Evolutionary conservation across 805 yeast genomes (phyloP).

Genomic region (Metschnikowia similis): DNA sequence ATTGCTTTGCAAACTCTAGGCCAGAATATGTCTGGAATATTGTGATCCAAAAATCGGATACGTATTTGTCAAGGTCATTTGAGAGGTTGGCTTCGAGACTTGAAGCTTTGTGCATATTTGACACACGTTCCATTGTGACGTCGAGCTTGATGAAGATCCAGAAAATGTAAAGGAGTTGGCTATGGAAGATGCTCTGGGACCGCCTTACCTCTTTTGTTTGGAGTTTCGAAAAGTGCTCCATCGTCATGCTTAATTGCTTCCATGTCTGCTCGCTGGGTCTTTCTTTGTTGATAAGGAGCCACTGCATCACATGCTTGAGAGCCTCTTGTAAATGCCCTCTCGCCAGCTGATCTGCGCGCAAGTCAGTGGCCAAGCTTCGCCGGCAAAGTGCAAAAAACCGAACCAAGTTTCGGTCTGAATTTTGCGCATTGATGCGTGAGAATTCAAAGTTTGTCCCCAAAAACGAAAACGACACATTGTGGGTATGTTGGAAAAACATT

Average conservation of each 20-base stretch:
- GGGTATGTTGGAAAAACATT: slow-evolving; percentile 10
- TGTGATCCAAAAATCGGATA: slow-evolving; percentile 19
- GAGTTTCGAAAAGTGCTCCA: slow-evolving; percentile 16
- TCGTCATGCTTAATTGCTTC: slow-evolving; percentile 11
- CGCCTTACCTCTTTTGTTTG: slow-evolving; percentile 14
- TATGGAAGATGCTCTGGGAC: slow-evolving; percentile 7
- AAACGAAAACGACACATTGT: slow-evolving; percentile 11
- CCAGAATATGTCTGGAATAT: slow-evolving; percentile 18
- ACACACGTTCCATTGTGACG: not conserved
- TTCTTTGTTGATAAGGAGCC: slow-evolving; percentile 32
- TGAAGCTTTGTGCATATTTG: not conserved
- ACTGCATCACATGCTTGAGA: slow-evolving; percentile 22
- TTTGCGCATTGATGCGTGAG: slow-evolving; percentile 20
- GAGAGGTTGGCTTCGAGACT: not conserved
- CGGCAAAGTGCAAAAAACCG: slow-evolving; percentile 19
- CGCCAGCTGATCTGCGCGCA: not conserved
- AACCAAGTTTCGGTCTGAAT: slow-evolving; percentile 16
- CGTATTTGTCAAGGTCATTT: slow-evolving; percentile 4
- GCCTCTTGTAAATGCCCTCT: slow-evolving; percentile 17
- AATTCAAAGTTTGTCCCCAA: slow-evolving; percentile 22
- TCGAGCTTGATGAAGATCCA: slow-evolving; percentile 11
- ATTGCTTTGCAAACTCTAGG: slow-evolving; percentile 11
- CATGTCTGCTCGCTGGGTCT: slow-evolving; percentile 19
- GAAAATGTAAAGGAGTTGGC: slow-evolving; percentile 11
- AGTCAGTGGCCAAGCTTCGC: slow-evolving; percentile 13